Base-by-base conservation (phyloP, 495 filamentous ascomycete genomes). In the Cercophora newfieldiana region DNA sequence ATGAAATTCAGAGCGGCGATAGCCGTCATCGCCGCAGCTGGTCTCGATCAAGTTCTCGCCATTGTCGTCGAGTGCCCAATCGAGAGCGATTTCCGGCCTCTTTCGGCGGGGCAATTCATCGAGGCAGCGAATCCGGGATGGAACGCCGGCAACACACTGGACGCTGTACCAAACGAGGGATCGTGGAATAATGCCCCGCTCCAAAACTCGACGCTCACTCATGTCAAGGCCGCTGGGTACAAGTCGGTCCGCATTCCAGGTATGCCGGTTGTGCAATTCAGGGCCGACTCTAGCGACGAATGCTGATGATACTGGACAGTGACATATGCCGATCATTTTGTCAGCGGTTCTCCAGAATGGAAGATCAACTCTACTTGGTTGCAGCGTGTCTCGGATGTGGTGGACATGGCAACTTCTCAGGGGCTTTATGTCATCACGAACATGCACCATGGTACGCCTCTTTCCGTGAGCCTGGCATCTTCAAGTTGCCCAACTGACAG, bases 41-140 rank as follows among this genome's bases (percentile, higher is more conserved):
- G 37, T 16, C 18, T 44, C 37, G 18, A 44, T 8, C 37, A 16
- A 5, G 12, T 16, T 8, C 10, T 44, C 10, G 37, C 37, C 12
- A 33, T 4, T 33, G 37, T 14, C 18, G 10, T 44, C 37, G 37
- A 44, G 10, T 67, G 59, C 22, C 54, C 59, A n/a, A 22, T 33
- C 12, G 62, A 30, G 19, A 61, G 10, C 57, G 21, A 60, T 16
- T 87, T 87, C 57, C 92, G 67, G 24, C 80, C 83, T 71, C 85
- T 86, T 31, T 87, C 89, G 8, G 83, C 84, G 57, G 89, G 88
- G 10, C 89, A 90, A 61, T 86, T 85, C 5, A 87, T 91, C 22
- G 89, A 90, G 66, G 91, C 91, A 51, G 86, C 91, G 1, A 91
- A 90, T 54, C 88, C 81, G 1, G 85, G 81, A 25, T 85, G 84